These are phyloP conservation scores for Solanum neorickii DNA, from an alignment of 257 asterid species.

Conservation along the genomic window DNA sequence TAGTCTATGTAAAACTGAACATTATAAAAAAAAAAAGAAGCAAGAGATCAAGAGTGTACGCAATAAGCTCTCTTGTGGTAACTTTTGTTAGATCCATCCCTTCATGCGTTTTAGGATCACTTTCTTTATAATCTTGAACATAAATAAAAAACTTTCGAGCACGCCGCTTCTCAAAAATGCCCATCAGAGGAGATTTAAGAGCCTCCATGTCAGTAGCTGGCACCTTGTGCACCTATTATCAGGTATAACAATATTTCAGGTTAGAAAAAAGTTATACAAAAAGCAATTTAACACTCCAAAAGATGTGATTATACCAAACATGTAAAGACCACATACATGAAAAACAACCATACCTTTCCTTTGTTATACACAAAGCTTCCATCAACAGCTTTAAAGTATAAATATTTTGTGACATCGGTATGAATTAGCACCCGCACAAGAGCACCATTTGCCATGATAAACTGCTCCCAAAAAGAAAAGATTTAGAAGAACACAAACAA, in stretches of 20 bases:
- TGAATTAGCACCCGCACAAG: constrained; percentile 94
- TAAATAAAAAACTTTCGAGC: constrained; percentile 89
- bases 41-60: constrained; percentile 30
- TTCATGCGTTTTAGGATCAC: constrained; percentile 71
- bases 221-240: constrained; percentile 85
- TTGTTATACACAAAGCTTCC: constrained; percentile 88
- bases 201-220: constrained; percentile 99
- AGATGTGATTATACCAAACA: background rate
- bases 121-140: constrained; percentile 82
- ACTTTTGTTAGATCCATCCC: constrained; percentile 92
- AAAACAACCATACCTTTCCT: constrained; percentile 52
- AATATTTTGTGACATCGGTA: constrained; percentile 84
- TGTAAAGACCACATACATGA: background rate
- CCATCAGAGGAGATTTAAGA: constrained; percentile 95
- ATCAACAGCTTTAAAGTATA: constrained; percentile 91
- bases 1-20: background rate
- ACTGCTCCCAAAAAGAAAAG: constrained; percentile 24
- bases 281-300: background rate
- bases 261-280: background rate
- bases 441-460: constrained; percentile 93
- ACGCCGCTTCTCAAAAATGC: constrained; percentile 93
- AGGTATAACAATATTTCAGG: background rate
- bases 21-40: background rate
- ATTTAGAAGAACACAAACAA: background rate
- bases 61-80: constrained; percentile 70